Conservation (phyloP, 2,329 filamentous ascomycete genomes). For the Ophiostoma populinum region DNA sequence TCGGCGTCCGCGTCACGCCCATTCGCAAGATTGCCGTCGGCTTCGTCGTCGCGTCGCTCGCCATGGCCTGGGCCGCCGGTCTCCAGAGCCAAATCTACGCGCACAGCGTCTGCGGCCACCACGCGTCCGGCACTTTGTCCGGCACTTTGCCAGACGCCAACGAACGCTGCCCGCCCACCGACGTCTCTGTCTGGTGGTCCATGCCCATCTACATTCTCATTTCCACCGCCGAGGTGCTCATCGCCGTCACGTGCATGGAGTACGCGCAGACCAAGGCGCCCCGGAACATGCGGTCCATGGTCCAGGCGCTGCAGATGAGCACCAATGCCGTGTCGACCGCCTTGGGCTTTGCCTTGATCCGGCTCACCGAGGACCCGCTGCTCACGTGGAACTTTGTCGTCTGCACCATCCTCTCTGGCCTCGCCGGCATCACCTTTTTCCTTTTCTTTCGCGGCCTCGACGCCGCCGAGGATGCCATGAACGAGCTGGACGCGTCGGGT, state of each 20-base stretch:
- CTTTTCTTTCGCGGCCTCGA: too few relatives aligned
- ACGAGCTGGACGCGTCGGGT: too few relatives aligned
- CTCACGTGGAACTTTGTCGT: too few relatives aligned
- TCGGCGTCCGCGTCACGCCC: conserved; percentile 50
- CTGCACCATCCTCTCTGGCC: too few relatives aligned
- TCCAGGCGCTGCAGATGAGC: conserved; percentile 51
- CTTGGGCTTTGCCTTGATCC: conserved; percentile 50
- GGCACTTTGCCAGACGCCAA: too few relatives aligned
- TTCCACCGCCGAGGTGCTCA: conserved; percentile 34
- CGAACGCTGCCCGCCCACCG: conserved; percentile 32
- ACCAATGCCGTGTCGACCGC: conserved; percentile 54
- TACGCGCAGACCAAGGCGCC: conserved; percentile 66
- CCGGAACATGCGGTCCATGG: conserved; percentile 65
- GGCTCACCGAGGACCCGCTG: conserved; percentile 45
- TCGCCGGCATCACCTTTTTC: too few relatives aligned
- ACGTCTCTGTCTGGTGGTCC: conserved; percentile 49
- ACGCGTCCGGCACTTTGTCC: conserved; percentile 20
- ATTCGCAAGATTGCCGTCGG: conserved; percentile 60
- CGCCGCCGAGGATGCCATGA: too few relatives aligned
- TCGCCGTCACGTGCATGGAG: conserved; percentile 48
- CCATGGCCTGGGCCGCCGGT: conserved; percentile 41
- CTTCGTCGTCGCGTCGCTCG: conserved; percentile 46
- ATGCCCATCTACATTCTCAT: conserved; percentile 33
- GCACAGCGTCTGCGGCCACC: conserved; percentile 38
- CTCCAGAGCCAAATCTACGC: conserved; percentile 48